Evolutionary conservation across 2,329 filamentous ascomycete genomes (phyloP), one percentile per base, ranked within the genome.

Genomic region (Sclerotiophoma versabilis): DNA sequence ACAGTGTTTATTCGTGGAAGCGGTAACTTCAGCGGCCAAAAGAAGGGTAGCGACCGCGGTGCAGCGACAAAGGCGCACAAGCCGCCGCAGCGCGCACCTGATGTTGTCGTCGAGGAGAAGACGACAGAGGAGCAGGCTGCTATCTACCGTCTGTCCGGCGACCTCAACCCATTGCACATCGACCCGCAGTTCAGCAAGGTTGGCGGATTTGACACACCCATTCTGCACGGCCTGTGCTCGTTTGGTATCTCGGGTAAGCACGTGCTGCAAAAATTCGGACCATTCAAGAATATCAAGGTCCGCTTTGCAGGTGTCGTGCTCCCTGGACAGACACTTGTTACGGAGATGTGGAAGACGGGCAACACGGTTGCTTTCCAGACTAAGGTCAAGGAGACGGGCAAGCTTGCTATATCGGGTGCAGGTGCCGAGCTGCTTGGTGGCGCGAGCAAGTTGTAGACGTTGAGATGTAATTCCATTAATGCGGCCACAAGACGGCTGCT

Each of bases 161-260:
- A 99, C 78, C 89, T 93, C 73, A 98, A 99, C 81, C 95, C 95
- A 12, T 87, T 99, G 1, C 95, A 99, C 80, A 89, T 99, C 59
- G 95, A 99, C 76, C 95, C 95, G 1, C 84, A 87, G 43, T 98
- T 99, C 77, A 91, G 91, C 79, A 95, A 95, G 81, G 88, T 96
- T 66, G 95, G 93, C 55, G 95, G 95, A 55, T 99, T 99, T 86
- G 90, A 95, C 79, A 86, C 82, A 23, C 95, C 95, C 11, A 99
- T 99, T 73, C 82, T 99, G 48, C 95, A 99, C 80, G 95, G 95
- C n/a, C 86, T 99, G 30, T 96, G 92, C 84, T 95, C 88, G 74
- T 93, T 99, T 70, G 95, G 95, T 65, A 86, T 98, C 63, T 88
- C 91, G 14, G 91, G 89, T 62, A 97, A 96, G 83, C 92, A 93